phyloP scores from a whole-genome alignment of 2,329 filamentous ascomycete genomes.

The Aspergillus ibericus region DNA sequence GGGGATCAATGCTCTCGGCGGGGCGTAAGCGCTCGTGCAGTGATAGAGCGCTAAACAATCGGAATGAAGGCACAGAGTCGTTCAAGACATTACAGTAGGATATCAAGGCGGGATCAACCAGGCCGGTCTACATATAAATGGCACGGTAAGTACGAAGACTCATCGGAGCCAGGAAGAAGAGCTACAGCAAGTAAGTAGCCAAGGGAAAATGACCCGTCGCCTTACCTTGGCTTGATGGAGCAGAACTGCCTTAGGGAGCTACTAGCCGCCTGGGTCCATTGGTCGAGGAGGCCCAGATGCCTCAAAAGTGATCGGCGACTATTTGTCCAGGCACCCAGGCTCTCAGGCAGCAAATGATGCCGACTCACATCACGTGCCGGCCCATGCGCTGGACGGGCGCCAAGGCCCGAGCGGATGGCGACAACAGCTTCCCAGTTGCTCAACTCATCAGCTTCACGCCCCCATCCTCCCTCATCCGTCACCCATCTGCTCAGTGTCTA shows the following conservation, averaged over 20 bases:
- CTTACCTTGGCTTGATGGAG: background rate
- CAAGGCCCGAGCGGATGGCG: constrained; percentile 20
- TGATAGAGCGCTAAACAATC: background rate
- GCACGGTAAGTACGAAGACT: background rate
- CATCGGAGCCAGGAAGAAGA: background rate
- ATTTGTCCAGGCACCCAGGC: constrained; percentile 20
- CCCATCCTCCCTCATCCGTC: constrained; percentile 16
- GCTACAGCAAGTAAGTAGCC: background rate
- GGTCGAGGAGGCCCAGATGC: background rate
- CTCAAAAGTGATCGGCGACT: background rate
- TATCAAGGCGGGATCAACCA: background rate
- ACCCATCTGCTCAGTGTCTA: background rate
- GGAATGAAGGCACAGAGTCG: background rate
- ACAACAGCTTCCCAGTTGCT: constrained; percentile 21
- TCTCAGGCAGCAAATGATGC: background rate
- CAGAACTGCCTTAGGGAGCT: background rate
- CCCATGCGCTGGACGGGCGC: constrained; percentile 13
- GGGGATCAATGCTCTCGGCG: constrained; percentile 4
- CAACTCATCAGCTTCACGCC: constrained; percentile 19
- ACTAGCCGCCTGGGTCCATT: background rate
- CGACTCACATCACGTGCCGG: constrained; percentile 11
- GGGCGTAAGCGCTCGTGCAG: constrained; percentile 7
- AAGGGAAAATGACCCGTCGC: background rate
- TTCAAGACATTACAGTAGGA: background rate
- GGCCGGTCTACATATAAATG: background rate